Percentiles rank a stretch among this genome's conserved stretches.
These are phyloP conservation scores for Penicillium parvum DNA, from an alignment of 495 filamentous ascomycete species.

Conservation along the genomic window DNA sequence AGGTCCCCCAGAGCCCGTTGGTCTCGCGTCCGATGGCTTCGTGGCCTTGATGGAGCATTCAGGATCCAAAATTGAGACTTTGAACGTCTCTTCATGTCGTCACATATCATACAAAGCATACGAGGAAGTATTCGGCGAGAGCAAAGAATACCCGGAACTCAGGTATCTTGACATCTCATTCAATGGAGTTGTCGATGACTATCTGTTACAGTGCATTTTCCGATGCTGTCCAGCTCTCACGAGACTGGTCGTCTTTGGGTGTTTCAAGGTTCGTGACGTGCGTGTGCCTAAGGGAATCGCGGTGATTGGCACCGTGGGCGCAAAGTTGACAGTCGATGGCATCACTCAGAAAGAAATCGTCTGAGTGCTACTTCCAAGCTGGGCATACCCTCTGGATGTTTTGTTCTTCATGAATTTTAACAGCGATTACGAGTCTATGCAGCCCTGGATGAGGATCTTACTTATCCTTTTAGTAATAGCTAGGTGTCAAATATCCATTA, in stretches of 20 bases:
- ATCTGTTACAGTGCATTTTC: constrained; percentile 69
- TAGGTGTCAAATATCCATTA: too few species aligned
- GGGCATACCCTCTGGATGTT: too few species aligned
- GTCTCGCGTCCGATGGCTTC: constrained; percentile 71
- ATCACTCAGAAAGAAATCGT: constrained; percentile 22
- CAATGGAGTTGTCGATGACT: constrained; percentile 67
- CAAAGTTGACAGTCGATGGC: constrained; percentile 47
- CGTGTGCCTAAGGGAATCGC: constrained; percentile 68
- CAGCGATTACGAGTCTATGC: too few species aligned
- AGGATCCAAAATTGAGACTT: constrained; percentile 50
- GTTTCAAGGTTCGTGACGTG: constrained; percentile 69
- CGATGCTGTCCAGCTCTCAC: constrained; percentile 66
- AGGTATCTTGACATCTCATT: constrained; percentile 73
- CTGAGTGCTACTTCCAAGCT: too few species aligned
- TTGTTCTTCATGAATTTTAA: too few species aligned
- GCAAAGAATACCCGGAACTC: constrained; percentile 58
- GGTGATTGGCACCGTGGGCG: constrained; percentile 55
- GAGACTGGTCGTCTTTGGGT: constrained; percentile 76
- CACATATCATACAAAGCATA: constrained; percentile 67
- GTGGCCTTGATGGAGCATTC: constrained; percentile 81
- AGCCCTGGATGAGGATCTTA: too few species aligned
- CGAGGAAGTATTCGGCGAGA: constrained; percentile 61
- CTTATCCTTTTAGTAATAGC: too few species aligned
- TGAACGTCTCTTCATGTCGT: constrained; percentile 75
- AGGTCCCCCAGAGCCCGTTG: constrained; percentile 52